phyloP scores from a whole-genome alignment of 768 basidiomycete species.

The Termitomyces sp. region DNA sequence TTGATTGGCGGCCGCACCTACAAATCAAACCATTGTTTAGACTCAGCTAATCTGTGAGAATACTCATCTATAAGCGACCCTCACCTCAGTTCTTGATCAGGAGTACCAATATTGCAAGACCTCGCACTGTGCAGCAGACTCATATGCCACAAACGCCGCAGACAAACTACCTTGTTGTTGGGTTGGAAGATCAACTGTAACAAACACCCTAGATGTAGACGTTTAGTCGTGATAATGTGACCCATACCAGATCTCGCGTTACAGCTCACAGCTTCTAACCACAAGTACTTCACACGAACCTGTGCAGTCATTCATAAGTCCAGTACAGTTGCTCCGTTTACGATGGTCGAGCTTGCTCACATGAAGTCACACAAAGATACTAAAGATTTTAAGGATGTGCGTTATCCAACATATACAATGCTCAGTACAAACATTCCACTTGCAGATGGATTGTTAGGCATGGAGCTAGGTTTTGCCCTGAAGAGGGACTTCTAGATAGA shows the following conservation, averaged over 20 bases:
- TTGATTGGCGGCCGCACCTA: too few relatives aligned
- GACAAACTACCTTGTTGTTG: too few relatives aligned
- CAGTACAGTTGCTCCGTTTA: not conserved
- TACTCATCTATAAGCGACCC: not conserved
- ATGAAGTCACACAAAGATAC: too few relatives aligned
- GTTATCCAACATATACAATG: too few relatives aligned
- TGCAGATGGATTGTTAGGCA: not conserved
- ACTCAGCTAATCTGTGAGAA: too few relatives aligned
- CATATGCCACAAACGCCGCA: not conserved
- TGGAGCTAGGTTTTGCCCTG: not conserved
- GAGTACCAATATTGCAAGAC: not conserved
- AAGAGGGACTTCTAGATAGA: too few relatives aligned
- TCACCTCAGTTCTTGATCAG: not conserved
- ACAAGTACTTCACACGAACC: not conserved
- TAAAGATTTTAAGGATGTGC: too few relatives aligned
- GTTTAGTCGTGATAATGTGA: not conserved
- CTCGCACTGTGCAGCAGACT: not conserved
- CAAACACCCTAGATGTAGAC: not conserved
- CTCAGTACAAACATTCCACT: not conserved
- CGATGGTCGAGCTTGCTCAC: too few relatives aligned
- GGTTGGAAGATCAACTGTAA: not conserved
- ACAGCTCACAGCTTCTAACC: not conserved
- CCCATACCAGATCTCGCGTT: too few relatives aligned
- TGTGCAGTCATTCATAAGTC: not conserved
- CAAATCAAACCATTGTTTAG: too few relatives aligned